Conservation (phyloP, 352 stramenopile genomes). For the Globisporangium cystogenes region DNA sequence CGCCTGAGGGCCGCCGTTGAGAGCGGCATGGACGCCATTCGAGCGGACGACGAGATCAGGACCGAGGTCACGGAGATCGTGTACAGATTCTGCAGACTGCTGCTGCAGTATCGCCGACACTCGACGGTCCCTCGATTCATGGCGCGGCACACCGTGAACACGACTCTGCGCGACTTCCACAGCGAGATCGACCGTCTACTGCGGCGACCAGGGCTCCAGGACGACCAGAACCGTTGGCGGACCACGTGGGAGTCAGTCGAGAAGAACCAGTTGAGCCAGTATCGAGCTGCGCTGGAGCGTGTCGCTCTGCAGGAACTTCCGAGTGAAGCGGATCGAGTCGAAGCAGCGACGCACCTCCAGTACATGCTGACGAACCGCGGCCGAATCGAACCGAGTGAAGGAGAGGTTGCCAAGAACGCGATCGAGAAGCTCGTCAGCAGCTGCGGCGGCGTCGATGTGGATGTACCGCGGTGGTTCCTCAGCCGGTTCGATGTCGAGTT, state of each 20-base stretch:
- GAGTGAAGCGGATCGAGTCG: not conserved
- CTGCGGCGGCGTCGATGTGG: no score
- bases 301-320: not conserved
- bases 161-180: constrained; percentile 1
- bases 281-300: not conserved
- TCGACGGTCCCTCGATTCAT: constrained; percentile 2
- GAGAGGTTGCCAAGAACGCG: not conserved
- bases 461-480: constrained; percentile 1
- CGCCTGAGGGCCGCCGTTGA: not conserved
- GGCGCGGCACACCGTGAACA: not conserved
- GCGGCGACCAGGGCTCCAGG: not conserved
- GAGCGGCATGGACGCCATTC: not conserved
- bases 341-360: not conserved
- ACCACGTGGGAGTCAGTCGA: not conserved
- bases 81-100: constrained; percentile 1
- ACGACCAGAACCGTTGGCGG: not conserved
- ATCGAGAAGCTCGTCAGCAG: not conserved
- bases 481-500: constrained; percentile 5
- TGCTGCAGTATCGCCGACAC: not conserved
- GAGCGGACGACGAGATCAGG: not conserved
- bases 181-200: constrained; percentile 5
- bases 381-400: not conserved
- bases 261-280: not conserved
- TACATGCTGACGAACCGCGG: not conserved
- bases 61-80: constrained; percentile 1